Evolutionary conservation across 1,284 basidiomycete genomes (phyloP), one percentile per base, ranked within the genome.

Genomic region (Ustilago esculenta): DNA sequence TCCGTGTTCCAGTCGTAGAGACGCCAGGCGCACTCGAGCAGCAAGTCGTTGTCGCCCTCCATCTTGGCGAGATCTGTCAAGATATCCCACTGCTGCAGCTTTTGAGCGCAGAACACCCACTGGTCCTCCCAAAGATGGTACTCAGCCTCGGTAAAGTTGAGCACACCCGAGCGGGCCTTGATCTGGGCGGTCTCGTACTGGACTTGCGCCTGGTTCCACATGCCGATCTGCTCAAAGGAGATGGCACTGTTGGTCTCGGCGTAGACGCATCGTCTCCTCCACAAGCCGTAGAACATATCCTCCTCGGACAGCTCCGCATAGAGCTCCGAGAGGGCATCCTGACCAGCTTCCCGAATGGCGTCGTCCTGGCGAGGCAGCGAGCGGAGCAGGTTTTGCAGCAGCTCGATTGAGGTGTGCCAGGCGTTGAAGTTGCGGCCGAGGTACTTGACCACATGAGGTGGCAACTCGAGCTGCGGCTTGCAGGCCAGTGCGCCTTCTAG

Each of bases 121-220:
- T 99, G 96, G 81, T 99, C 97, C 82, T 98, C 96, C 96, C 96
- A 99, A 17, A 99, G 85, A 76, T 92, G 93, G 82, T 96, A 98
- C 83, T 99, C 96, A 6, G 90, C 87, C 83, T 99, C 96, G 30
- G 91, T 91, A 84, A 96, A 98, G 1, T 94, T 90, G 42, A 98
- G 88, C 12, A 87, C 84, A 5, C 92, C 92, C 11, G 88, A 86
- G 40, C 94, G 88, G 5, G 93, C 91, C 81, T 90, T 92, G 73
- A 86, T 89, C 83, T 97, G 94, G 1, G 95, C 96, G 23, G 86
- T 85, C 83, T 99, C 96, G 83, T 99, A 98, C 60, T 90, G 87
- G 68, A 87, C 87, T 58, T 92, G 88, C 0, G 96, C 94, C 79
- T 95, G 90, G 30, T 91, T 90, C 94, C 95, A 98, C 86, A 96